Base-by-base conservation (phyloP, 1,284 basidiomycete genomes). In the Malassezia furfur region DNA sequence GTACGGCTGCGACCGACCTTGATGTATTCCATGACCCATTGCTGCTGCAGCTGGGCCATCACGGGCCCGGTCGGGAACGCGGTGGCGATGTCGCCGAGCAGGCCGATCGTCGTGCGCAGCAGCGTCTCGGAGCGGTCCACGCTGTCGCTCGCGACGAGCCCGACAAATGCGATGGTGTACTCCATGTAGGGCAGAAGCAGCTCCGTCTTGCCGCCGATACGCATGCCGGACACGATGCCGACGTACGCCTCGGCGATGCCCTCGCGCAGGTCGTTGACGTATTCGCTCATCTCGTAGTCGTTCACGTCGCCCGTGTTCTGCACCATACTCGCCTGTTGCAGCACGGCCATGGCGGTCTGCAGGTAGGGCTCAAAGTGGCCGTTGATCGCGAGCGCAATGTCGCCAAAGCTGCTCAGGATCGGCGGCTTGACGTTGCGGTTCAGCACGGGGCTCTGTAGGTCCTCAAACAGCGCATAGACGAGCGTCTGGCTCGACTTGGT, bases 201-300 rank as follows among this genome's bases (percentile, higher is more conserved):
- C 9, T 78, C 69, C 43, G 81, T 85, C 76, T 88, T 85, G 36
- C 85, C 82, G 5, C 85, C 86, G 62, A 84, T 83, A 78, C 91
- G 90, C 73, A 96, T 79, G 7, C 88, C 91, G 44, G 88, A 86
- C 57, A 96, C 84, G 62, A 96, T 87, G 45, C 94, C 91, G 9
- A 88, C 91, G 72, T 96, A 96, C 3, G 93, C 91, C 76, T 98
- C 94, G 38, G 96, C 80, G 63, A 99, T 96, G 41, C 90, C 89
- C 74, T 98, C 93, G 37, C 93, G 84, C 60, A 99, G 81, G 50
- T 83, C 83, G 60, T 84, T 83, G 57, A 96, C 88, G 75, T 98
- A 98, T 66, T 99, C 93, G 57, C 90, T 81, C 59, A 90, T 81
- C 62, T 93, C 90, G 64, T 84, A 88, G 73, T 91, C 89, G 50